Base-by-base conservation (phyloP, 805 yeast genomes). In the Blastobotrys attinorum region DNA sequence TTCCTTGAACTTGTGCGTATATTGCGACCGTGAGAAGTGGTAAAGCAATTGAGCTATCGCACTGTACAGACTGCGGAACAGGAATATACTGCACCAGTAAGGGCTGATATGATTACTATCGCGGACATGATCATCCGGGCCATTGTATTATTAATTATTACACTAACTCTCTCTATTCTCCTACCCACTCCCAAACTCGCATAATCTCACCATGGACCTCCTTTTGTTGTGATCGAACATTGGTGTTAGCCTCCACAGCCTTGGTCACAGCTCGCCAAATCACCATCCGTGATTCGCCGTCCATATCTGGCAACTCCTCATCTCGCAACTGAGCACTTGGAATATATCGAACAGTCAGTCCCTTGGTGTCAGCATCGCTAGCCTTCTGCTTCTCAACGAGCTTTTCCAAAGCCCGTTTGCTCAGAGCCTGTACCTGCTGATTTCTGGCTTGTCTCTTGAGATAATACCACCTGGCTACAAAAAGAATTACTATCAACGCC, bases 141-240 rank as follows among this genome's bases (percentile, higher is more conserved):
- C n/a, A n/a, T n/a, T n/a, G n/a, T n/a, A n/a, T n/a, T n/a, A n/a
- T n/a, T n/a, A n/a, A n/a, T n/a, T n/a, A n/a, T n/a, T n/a, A n/a
- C n/a, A n/a, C n/a, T n/a, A n/a, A n/a, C n/a, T n/a, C n/a, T n/a
- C n/a, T n/a, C n/a, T n/a, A n/a, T n/a, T 13, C 40, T 11, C 53
- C 53, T 3, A 46, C 37, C 96, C 96, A 88, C 57, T 86, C 87
- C 86, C 95, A 84, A 29, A 85, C 85, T 57, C 79, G 78, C 72
- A 83, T 77, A 47, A 88, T 83, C 52, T 88, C 96, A 15, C 97
- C 96, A 55, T 82, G 83, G 22, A 80, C 71, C 58, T 88, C 97
- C 44, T 76, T 63, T 44, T 81, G 71, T 31, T 76, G 70, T 15
- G 72, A 67, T 46, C 79, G 73, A 10, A 88, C 76, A 54, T 81